Conservation (phyloP, 495 filamentous ascomycete species). For the Aspergillus bridgeri region DNA sequence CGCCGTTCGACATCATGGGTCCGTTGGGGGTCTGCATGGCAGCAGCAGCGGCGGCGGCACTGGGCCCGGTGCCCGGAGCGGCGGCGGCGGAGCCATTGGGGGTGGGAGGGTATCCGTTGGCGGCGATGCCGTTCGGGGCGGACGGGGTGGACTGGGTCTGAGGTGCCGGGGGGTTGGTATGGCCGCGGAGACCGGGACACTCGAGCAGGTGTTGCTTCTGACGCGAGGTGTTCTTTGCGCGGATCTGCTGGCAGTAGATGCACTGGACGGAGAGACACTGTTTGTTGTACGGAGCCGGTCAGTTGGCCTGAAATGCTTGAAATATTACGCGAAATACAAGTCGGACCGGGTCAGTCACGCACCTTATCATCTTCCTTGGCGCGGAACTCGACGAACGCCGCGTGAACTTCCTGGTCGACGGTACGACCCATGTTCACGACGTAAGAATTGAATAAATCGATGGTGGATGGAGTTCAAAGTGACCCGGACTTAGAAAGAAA, state of each 20-base stretch:
- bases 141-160: conserved; percentile 36
- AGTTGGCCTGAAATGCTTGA: conserved; percentile 17
- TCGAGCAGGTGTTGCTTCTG: conserved; percentile 56
- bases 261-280: conserved; percentile 59
- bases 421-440: conserved; percentile 51
- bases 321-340: conserved; percentile 48
- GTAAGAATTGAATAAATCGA: conserved; percentile 25
- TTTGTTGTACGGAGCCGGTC: conserved; percentile 14
- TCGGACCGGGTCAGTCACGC: conserved; percentile 30
- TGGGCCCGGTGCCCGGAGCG: conserved; percentile 31
- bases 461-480: conserved; percentile 19
- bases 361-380: conserved; percentile 62
- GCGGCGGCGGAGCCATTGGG: conserved; percentile 39
- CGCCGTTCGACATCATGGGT: conserved; percentile 44
- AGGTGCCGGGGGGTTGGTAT: conserved; percentile 39
- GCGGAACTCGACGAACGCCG: conserved; percentile 57
- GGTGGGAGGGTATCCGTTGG: conserved; percentile 48
- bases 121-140: conserved; percentile 41
- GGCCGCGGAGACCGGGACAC: conserved; percentile 49
- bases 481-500: conserved; percentile 7
- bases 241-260: conserved; percentile 57
- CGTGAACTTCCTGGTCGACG: conserved; percentile 56
- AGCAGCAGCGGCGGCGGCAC: conserved; percentile 27
- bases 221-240: conserved; percentile 56
- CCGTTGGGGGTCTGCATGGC: conserved; percentile 39